phyloP scores from a whole-genome alignment of 2,329 filamentous ascomycete genomes.

The Periconia macrospinosa region DNA sequence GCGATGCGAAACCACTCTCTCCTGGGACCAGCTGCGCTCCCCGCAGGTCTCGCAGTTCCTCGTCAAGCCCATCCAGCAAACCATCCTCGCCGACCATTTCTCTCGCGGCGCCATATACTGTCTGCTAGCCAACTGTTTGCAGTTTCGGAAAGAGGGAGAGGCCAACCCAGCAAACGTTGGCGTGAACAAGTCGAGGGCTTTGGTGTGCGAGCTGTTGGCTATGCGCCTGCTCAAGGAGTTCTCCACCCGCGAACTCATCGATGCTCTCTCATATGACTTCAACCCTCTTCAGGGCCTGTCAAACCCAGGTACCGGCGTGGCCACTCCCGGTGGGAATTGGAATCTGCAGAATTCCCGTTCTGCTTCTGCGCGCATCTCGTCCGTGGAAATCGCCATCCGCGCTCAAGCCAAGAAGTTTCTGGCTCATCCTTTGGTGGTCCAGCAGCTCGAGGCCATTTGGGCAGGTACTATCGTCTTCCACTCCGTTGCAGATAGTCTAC shows the following conservation, averaged over 20 bases:
- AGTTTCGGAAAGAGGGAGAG: constrained; percentile 87
- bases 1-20: constrained; percentile 86
- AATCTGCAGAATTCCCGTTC: constrained; percentile 49
- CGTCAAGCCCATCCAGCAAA: constrained; percentile 91
- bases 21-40: constrained; percentile 94
- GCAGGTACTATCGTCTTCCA: constrained; percentile 94
- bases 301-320: constrained; percentile 43
- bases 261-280: constrained; percentile 93
- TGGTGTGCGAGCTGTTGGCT: constrained; percentile 87
- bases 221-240: constrained; percentile 91
- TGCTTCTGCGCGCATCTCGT: constrained; percentile 77
- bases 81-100: constrained; percentile 81
- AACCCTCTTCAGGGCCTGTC: constrained; percentile 84
- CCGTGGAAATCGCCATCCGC: constrained; percentile 88
- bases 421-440: constrained; percentile 86
- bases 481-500: constrained; percentile 81
- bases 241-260: constrained; percentile 84
- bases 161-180: constrained; percentile 81
- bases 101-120: constrained; percentile 86
- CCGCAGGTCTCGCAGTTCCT: constrained; percentile 95
- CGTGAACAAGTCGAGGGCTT: constrained; percentile 78
- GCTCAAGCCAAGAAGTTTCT: constrained; percentile 91
- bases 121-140: constrained; percentile 88
- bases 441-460: constrained; percentile 97
- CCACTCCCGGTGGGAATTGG: constrained; percentile 30